A percentile compares a stretch with the other conserved stretches of the same genome.
Conservation (phyloP, 805 yeast genomes). For the Myxozyma monticola region DNA sequence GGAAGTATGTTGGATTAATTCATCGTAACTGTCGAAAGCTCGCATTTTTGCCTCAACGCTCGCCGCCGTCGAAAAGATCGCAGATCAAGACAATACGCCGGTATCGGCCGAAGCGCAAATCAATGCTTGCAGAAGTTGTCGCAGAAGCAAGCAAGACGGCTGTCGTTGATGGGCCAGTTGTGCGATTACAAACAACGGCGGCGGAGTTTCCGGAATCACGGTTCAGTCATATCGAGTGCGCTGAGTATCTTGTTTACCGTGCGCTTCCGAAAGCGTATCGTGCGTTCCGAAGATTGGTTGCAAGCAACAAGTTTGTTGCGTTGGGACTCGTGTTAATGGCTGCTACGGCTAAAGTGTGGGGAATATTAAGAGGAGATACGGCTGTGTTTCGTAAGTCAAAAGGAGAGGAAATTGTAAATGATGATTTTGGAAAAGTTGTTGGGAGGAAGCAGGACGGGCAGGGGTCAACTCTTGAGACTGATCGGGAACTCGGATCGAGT, state of each 20-base stretch:
- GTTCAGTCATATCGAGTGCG: conserved; percentile 11
- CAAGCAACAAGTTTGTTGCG: conserved; percentile 17
- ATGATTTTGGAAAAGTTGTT: conserved; percentile 9
- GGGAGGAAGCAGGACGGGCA: neutral
- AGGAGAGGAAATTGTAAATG: neutral
- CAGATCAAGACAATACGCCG: neutral
- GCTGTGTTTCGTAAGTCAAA: conserved; percentile 1
- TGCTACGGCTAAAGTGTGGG: conserved; percentile 8
- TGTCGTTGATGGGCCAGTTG: neutral
- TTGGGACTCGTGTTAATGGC: conserved; percentile 22
- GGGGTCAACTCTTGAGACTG: neutral
- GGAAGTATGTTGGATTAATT: conserved; percentile 64
- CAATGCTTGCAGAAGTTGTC: neutral
- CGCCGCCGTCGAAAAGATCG: neutral
- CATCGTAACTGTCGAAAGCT: conserved; percentile 46
- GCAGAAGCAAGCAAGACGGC: neutral
- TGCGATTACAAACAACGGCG: no score
- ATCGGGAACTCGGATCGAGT: neutral
- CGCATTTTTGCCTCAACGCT: neutral
- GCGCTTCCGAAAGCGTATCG: conserved; percentile 24
- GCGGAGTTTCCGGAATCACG: neutral
- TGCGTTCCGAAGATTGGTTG: conserved; percentile 21
- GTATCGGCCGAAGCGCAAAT: neutral
- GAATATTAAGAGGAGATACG: conserved; percentile 8
- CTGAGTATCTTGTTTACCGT: conserved; percentile 9